These are phyloP conservation scores for Knoxdaviesia capensis DNA, from an alignment of 2,329 filamentous ascomycete genomes.

Conservation along the genomic window DNA sequence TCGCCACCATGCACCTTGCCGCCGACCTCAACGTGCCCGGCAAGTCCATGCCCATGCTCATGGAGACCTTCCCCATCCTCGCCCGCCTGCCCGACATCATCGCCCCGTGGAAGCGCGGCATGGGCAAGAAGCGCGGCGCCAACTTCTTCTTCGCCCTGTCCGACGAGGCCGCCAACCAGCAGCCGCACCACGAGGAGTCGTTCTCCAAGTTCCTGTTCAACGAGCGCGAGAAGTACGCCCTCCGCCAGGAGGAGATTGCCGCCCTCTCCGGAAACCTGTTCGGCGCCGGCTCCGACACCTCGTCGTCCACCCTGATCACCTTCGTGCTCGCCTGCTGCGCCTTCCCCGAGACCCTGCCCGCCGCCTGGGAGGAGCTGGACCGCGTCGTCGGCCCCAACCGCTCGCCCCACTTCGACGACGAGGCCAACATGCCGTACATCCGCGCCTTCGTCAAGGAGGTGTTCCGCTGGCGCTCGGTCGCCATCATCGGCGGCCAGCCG, in stretches of 20 bases:
- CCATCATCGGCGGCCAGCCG: slow-evolving; percentile 28
- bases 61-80: slow-evolving; percentile 32
- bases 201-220: slow-evolving; percentile 26
- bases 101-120: slow-evolving; percentile 27
- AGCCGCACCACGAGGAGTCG: slow-evolving; percentile 15
- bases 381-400: slow-evolving; percentile 24
- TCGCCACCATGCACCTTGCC: slow-evolving; percentile 34
- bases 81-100: slow-evolving; percentile 25
- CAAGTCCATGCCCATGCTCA: slow-evolving; percentile 33
- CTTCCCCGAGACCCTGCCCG: slow-evolving; percentile 21
- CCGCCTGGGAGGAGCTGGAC: slow-evolving; percentile 31
- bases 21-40: slow-evolving; percentile 32
- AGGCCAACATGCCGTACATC: slow-evolving; percentile 27
- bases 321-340: slow-evolving; percentile 29
- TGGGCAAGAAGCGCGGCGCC: slow-evolving; percentile 23
- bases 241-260: slow-evolving; percentile 23
- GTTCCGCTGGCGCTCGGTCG: slow-evolving; percentile 32
- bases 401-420: slow-evolving; percentile 26
- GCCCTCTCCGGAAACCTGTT: slow-evolving; percentile 26
- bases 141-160: slow-evolving; percentile 32
- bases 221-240: slow-evolving; percentile 22
- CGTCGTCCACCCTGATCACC: slow-evolving; percentile 13
- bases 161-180: slow-evolving; percentile 23
- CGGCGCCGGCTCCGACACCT: slow-evolving; percentile 9
- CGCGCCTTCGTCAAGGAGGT: slow-evolving; percentile 33